phyloP scores from a whole-genome alignment of 352 stramenopile species.

The Pythium folliculosum region DNA sequence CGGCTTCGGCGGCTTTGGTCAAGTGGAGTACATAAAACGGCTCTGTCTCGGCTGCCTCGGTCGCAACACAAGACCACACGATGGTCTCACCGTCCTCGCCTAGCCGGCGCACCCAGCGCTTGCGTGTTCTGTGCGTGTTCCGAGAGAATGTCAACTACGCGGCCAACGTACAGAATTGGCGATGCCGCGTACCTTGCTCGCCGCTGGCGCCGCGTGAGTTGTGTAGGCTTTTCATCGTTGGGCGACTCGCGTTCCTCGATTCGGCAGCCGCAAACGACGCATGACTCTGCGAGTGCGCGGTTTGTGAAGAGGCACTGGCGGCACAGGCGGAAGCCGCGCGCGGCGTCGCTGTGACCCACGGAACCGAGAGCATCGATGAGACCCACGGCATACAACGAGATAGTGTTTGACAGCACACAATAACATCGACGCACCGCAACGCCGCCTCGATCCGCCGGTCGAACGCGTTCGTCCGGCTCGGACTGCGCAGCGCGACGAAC shows the following conservation, averaged over 20 bases:
- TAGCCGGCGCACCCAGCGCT: conserved; percentile 12
- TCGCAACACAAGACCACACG: not conserved
- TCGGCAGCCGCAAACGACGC: conserved; percentile 13
- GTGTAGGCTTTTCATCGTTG: not conserved
- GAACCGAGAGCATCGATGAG: not conserved
- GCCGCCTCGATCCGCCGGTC: conserved; percentile 25
- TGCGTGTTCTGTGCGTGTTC: conserved; percentile 7
- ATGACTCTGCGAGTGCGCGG: conserved; percentile 7
- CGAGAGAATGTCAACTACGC: not conserved
- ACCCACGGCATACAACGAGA: not conserved
- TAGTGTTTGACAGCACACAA: not conserved
- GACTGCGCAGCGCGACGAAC: conserved; percentile 27
- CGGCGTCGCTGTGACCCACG: conserved; percentile 14
- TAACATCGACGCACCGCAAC: conserved; percentile 15
- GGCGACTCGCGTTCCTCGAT: not conserved
- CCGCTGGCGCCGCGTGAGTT: conserved; percentile 18
- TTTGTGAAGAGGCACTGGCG: conserved; percentile 24
- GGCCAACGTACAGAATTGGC: too few relatives aligned
- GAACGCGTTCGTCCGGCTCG: conserved; percentile 25
- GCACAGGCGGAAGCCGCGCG: conserved; percentile 19
- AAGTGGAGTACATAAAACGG: not conserved
- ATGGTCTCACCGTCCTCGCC: not conserved
- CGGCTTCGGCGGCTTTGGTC: not conserved
- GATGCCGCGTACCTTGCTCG: conserved; percentile 6
- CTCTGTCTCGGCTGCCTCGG: too few relatives aligned